Conservation (phyloP, 352 stramenopile genomes). For the Globisporangium solare region DNA sequence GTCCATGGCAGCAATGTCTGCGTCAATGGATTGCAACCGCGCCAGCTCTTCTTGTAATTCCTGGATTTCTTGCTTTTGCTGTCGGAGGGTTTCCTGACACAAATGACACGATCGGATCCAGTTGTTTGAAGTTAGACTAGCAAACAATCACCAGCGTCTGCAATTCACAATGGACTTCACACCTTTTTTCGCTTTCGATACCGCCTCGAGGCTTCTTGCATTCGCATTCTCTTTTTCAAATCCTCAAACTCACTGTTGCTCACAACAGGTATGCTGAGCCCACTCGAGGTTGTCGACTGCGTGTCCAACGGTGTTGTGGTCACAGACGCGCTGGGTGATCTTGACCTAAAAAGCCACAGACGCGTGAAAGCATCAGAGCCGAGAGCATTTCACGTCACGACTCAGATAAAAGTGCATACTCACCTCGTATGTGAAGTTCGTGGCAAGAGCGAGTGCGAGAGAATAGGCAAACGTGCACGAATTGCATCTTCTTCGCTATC, state of each 20-base stretch:
- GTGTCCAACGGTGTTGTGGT: too few species aligned
- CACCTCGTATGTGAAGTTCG: too few species aligned
- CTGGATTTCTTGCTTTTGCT: slow-evolving; percentile 4
- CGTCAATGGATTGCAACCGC: neutral
- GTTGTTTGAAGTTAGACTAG: neutral
- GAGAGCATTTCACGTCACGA: too few species aligned
- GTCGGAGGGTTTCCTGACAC: slow-evolving; percentile 1
- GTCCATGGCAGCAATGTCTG: neutral
- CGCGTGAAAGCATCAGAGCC: too few species aligned
- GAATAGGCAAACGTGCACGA: too few species aligned
- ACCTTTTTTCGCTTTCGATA: slow-evolving; percentile 3
- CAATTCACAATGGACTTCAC: neutral
- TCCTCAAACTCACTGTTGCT: slow-evolving; percentile 3
- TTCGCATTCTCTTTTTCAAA: neutral
- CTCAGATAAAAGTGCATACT: too few species aligned
- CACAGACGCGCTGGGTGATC: too few species aligned
- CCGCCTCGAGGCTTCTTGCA: slow-evolving; percentile 1
- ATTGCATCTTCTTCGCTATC: too few species aligned
- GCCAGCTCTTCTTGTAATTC: neutral
- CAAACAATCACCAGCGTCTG: neutral
- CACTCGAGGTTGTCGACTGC: neutral
- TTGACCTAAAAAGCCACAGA: too few species aligned
- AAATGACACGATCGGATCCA: neutral
- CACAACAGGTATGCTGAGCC: neutral
- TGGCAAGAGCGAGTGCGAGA: too few species aligned